Base-by-base conservation (phyloP, 352 stramenopile genomes). In the Pythium phragmiticola region DNA sequence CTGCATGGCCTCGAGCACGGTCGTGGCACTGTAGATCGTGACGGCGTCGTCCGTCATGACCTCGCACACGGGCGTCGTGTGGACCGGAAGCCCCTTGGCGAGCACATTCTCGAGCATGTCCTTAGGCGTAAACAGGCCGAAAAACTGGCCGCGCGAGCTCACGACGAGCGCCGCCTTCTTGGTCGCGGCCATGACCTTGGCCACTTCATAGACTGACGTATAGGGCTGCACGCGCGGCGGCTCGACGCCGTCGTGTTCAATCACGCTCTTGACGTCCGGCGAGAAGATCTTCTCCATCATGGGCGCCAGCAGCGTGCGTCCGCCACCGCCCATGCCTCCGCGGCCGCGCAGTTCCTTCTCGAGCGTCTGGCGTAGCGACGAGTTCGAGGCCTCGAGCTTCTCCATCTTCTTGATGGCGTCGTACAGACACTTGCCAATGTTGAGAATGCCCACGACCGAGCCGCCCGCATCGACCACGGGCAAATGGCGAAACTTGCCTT, bases 381-480 rank as follows among this genome's bases (percentile, higher is more conserved):
- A 69, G 8, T 84, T 90, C n/a, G 82, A 92, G 45, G 87, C 67
- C 58, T 92, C 83, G n/a, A 82, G 85, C 63, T 94, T 94, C 68
- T 99, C 97, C 69, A 99, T 96, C 67, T 98, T 98, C 7, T 81
- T 82, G 57, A 99, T 99, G 4, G 96, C 97, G 78, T 99, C 96
- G 79, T 99, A 98, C 60, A 99, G 63, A 65, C 97, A 99, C 73
- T 99, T 99, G 12, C 94, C 96, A 76, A 99, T 99, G 77, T 98
- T 97, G 21, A 99, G 72, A 43, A 99, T 89, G 12, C 97, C 97
- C 7, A 98, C 92, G 6, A 99, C 94, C 1, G 82, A 85, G 0
- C 87, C 89, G 21, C 79, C 73, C 49, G 75, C 81, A 51, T 95
- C 86, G 1, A 95, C 80, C 12, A 96, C 89, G 11, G 88, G 88